These are phyloP conservation scores for Penstemon barbatus DNA, from an alignment of 257 asterid genomes.

Conservation along the genomic window DNA sequence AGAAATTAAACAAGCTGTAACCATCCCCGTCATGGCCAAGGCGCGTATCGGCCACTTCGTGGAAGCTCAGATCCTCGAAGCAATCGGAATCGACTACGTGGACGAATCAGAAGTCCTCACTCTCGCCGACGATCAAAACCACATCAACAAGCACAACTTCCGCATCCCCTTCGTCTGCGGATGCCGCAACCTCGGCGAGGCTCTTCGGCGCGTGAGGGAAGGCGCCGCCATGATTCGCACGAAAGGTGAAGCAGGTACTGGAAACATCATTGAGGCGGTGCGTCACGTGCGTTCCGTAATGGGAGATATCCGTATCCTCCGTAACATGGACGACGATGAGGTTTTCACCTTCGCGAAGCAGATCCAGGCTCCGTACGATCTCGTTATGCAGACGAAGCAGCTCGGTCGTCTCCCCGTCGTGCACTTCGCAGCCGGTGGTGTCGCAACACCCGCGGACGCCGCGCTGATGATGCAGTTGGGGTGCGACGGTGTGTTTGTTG, in stretches of 20 bases:
- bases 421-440: conserved; percentile 60
- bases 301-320: conserved; percentile 76
- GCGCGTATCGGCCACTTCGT: conserved; percentile 88
- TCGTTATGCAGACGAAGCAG: conserved; percentile 12
- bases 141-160: conserved; percentile 89
- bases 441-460: conserved; percentile 61
- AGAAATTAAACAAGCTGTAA: conserved; percentile 84
- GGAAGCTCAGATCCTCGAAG: conserved; percentile 89
- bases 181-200: conserved; percentile 92
- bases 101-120: conserved; percentile 91
- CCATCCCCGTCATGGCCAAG: conserved; percentile 93
- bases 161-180: conserved; percentile 96
- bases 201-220: conserved; percentile 82
- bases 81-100: conserved; percentile 79
- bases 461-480: conserved; percentile 65
- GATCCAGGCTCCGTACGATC: conserved; percentile 43
- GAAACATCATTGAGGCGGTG: conserved; percentile 88
- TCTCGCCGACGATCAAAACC: conserved; percentile 74
- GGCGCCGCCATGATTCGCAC: conserved; percentile 97
- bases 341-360: conserved; percentile 72
- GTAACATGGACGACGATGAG: conserved; percentile 91
- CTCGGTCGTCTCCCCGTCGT: conserved; percentile 62
- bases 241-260: conserved; percentile 92
- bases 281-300: conserved; percentile 85
- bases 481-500: conserved; percentile 61